These are phyloP conservation scores for Priceomyces fermenticarens DNA, from an alignment of 805 yeast genomes.

Conservation along the genomic window DNA sequence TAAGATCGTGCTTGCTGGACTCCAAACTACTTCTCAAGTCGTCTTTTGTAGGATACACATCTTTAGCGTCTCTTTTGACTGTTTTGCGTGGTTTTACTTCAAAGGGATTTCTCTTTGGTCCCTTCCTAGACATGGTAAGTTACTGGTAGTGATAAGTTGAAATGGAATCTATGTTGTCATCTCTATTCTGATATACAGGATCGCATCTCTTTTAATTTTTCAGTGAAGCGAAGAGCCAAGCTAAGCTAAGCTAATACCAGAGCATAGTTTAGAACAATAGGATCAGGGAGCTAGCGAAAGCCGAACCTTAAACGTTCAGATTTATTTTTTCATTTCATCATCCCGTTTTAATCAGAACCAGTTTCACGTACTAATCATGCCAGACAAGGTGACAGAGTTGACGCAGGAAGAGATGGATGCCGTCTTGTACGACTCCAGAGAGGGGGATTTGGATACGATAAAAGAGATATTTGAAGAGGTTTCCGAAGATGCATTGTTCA, in stretches of 20 bases:
- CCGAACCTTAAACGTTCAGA: too few species aligned
- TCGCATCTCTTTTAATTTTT: too few species aligned
- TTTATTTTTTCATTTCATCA: too few species aligned
- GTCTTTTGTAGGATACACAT: constrained; percentile 22
- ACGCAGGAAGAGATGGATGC: constrained; percentile 80
- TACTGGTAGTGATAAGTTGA: too few species aligned
- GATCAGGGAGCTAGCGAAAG: too few species aligned
- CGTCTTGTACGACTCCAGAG: constrained; percentile 79
- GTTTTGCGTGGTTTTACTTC: constrained; percentile 21
- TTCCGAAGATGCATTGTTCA: constrained; percentile 40
- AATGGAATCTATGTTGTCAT: too few species aligned
- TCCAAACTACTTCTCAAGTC: constrained; percentile 28
- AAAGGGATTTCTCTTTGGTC: constrained; percentile 25
- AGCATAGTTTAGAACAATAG: too few species aligned
- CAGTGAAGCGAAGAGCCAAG: too few species aligned
- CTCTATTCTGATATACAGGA: too few species aligned
- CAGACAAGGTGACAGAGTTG: constrained; percentile 16
- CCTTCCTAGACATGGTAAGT: background rate
- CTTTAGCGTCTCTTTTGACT: constrained; percentile 27
- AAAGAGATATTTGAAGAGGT: constrained; percentile 62
- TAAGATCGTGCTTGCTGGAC: constrained; percentile 24
- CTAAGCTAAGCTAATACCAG: too few species aligned
- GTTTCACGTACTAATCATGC: background rate
- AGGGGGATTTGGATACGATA: constrained; percentile 78
- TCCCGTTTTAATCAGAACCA: too few species aligned